Percentiles rank a stretch among this genome's conserved stretches.
These are phyloP conservation scores for Erysimum cheiranthoides DNA, from an alignment of 345 rosid species.

Conservation along the genomic window DNA sequence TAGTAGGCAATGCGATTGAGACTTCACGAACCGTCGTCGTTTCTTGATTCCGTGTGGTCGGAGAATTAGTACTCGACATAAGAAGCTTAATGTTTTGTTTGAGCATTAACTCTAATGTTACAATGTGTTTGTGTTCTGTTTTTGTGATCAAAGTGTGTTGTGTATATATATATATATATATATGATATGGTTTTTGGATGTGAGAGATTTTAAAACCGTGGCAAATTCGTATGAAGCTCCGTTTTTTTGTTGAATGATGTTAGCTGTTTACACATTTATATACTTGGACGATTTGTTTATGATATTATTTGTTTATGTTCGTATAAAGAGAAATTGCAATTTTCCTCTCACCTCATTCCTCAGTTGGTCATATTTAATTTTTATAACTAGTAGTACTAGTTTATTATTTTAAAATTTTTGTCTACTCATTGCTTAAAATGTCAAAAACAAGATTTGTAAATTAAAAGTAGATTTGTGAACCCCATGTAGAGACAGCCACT, in stretches of 20 bases:
- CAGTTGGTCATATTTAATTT: background rate
- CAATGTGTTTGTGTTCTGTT: slow-evolving; percentile 22
- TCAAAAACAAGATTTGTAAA: slow-evolving; percentile 36
- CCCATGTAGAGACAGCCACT: slow-evolving; percentile 37
- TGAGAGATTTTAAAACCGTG: slow-evolving; percentile 32
- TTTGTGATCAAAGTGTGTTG: slow-evolving; percentile 16
- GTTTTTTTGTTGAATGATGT: slow-evolving; percentile 25
- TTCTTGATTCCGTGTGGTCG: slow-evolving; percentile 19
- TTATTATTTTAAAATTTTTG: background rate
- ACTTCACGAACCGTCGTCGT: slow-evolving; percentile 27
- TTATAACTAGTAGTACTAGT: background rate
- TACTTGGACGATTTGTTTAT: background rate
- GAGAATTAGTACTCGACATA: slow-evolving; percentile 40
- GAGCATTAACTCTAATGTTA: background rate
- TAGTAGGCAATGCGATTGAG: slow-evolving; percentile 35
- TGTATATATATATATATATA: slow-evolving; percentile 20
- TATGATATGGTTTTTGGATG: slow-evolving; percentile 1
- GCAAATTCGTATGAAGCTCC: slow-evolving; percentile 30
- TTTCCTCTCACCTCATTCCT: slow-evolving; percentile 24
- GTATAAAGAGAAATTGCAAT: background rate
- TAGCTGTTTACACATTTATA: slow-evolving; percentile 36
- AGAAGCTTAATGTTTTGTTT: slow-evolving; percentile 20
- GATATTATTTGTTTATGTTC: background rate
- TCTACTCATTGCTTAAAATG: slow-evolving; percentile 28
- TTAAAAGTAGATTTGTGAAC: slow-evolving; percentile 36